Evolutionary conservation across 345 rosid genomes (phyloP).

Genomic region (Linum usitatissimum): DNA sequence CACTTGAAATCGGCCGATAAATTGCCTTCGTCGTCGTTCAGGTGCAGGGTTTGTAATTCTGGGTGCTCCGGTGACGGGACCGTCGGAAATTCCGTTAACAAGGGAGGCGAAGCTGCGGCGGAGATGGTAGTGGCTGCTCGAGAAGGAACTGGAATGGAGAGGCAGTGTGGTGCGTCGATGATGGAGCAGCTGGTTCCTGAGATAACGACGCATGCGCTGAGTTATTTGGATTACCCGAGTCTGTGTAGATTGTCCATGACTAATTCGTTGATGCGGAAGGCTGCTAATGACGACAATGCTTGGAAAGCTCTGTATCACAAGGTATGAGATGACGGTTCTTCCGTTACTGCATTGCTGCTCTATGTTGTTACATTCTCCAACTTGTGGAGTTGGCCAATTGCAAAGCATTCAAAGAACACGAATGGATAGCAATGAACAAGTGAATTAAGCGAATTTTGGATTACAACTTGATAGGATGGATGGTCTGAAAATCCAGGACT

Average conservation of each 20-base stretch:
- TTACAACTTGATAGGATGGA: neutral
- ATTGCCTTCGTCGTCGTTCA: neutral
- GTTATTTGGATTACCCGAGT: constrained; percentile 94
- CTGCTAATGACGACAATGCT: constrained; percentile 96
- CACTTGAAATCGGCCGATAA: constrained; percentile 31
- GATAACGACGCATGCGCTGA: constrained; percentile 93
- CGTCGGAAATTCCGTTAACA: constrained; percentile 12
- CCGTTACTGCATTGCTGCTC: neutral
- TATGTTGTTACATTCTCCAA: neutral
- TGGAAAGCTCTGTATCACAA: constrained; percentile 97
- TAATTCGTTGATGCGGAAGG: constrained; percentile 92
- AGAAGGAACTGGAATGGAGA: constrained; percentile 29
- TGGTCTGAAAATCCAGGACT: neutral
- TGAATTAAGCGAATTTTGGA: neutral
- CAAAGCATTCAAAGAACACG: neutral
- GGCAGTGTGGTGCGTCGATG: constrained; percentile 79
- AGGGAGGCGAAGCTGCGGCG: constrained; percentile 19
- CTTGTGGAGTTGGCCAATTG: neutral
- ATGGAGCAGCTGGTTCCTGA: constrained; percentile 99
- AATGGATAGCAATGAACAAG: neutral
- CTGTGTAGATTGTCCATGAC: constrained; percentile 95
- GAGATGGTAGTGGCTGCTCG: constrained; percentile 15
- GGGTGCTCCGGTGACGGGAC: constrained; percentile 24
- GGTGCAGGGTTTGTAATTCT: constrained; percentile 14
- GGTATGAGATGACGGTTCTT: constrained; percentile 27